Percentiles rank a stretch among this genome's conserved stretches.
These are phyloP conservation scores for Pseudofabraea citricarpa DNA, from an alignment of 2,329 filamentous ascomycete genomes.

Conservation along the genomic window DNA sequence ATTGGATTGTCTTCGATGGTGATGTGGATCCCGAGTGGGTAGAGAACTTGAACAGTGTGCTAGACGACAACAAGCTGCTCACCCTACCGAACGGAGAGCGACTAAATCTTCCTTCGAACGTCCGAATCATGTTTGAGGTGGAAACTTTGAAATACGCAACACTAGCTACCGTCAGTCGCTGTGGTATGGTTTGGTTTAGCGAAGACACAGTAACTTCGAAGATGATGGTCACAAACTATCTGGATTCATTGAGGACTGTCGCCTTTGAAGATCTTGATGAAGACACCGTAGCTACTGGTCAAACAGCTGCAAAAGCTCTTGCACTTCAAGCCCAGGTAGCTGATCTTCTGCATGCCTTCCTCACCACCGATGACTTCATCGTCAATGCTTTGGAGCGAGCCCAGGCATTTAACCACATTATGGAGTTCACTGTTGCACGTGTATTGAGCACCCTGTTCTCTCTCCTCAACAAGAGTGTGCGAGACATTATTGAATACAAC, in stretches of 20 bases:
- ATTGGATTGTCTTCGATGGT: slow-evolving; percentile 99
- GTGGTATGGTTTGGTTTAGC: slow-evolving; percentile 99
- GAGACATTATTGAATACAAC: slow-evolving; percentile 94
- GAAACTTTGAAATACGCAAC: slow-evolving; percentile 97
- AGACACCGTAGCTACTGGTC: slow-evolving; percentile 72
- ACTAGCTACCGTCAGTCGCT: slow-evolving; percentile 96
- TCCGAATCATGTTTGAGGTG: slow-evolving; percentile 99
- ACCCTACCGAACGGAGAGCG: slow-evolving; percentile 97
- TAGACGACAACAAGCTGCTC: slow-evolving; percentile 97
- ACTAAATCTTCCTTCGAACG: slow-evolving; percentile 87
- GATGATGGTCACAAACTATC: slow-evolving; percentile 92
- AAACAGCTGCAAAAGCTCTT: slow-evolving; percentile 72
- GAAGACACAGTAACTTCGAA: slow-evolving; percentile 90
- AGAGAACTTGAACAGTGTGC: slow-evolving; percentile 98
- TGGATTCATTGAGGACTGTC: slow-evolving; percentile 74
- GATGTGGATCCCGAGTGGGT: slow-evolving; percentile 99
- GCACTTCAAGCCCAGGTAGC: slow-evolving; percentile 76
- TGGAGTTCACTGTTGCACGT: slow-evolving; percentile 92
- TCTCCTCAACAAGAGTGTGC: slow-evolving; percentile 86
- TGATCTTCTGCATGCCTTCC: slow-evolving; percentile 68
- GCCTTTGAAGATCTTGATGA: slow-evolving; percentile 96
- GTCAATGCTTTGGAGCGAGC: slow-evolving; percentile 72
- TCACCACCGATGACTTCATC: slow-evolving; percentile 78
- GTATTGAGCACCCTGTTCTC: slow-evolving; percentile 93
- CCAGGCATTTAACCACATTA: slow-evolving; percentile 83